These are phyloP conservation scores for Venturia nashicola DNA, from an alignment of 2,329 filamentous ascomycete species.

Conservation along the genomic window DNA sequence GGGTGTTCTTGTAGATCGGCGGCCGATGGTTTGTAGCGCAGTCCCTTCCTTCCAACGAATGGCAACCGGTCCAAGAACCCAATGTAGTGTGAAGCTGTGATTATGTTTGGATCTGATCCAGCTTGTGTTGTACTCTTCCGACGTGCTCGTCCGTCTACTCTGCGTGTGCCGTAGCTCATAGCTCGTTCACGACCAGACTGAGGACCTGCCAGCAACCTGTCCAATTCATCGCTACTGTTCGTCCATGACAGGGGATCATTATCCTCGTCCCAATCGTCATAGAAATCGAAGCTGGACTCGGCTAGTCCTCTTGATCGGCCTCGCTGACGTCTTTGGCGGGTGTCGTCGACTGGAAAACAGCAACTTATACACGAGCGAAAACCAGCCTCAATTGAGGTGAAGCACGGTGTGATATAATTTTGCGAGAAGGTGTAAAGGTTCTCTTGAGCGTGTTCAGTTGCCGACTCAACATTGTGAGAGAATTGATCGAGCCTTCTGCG, in stretches of 20 bases:
- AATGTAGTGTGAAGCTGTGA: constrained; percentile 72
- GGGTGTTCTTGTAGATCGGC: constrained; percentile 85
- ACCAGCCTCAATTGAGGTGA: constrained; percentile 53
- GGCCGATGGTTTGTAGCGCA: constrained; percentile 82
- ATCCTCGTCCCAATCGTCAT: constrained; percentile 85
- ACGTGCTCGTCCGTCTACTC: constrained; percentile 24
- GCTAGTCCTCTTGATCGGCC: constrained; percentile 41
- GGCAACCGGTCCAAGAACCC: constrained; percentile 76
- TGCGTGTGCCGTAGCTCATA: constrained; percentile 80
- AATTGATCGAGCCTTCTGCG: constrained; percentile 91
- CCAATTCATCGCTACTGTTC: constrained; percentile 77
- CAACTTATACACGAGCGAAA: constrained; percentile 58
- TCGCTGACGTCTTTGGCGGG: constrained; percentile 57
- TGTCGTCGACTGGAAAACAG: constrained; percentile 64
- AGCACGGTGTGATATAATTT: constrained; percentile 70
- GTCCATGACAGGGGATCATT: constrained; percentile 65
- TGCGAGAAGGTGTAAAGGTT: constrained; percentile 84
- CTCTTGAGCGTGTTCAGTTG: constrained; percentile 83
- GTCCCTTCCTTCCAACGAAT: constrained; percentile 64
- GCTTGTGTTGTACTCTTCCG: constrained; percentile 44
- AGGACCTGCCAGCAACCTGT: constrained; percentile 56
- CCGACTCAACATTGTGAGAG: constrained; percentile 77
- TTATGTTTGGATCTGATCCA: constrained; percentile 66
- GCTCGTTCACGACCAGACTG: constrained; percentile 61
- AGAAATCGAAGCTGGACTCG: constrained; percentile 89